Evolutionary conservation across 768 basidiomycete genomes (phyloP).

Genomic region (Tricholoma sp.): DNA sequence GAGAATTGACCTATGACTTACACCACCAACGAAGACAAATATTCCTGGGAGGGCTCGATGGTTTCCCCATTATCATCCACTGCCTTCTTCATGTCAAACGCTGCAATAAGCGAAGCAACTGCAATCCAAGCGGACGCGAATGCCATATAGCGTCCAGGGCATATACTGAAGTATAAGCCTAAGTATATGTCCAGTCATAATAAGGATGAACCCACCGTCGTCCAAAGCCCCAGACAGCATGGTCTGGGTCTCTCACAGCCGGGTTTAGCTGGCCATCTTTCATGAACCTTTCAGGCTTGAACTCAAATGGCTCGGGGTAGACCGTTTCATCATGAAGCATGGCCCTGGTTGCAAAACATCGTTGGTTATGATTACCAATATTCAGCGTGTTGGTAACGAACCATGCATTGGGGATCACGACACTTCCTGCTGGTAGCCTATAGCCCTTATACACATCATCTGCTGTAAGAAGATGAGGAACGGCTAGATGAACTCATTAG

Average conservation of each 20-base stretch:
- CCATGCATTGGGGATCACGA: constrained; percentile 12
- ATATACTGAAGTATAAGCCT: neutral
- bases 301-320: constrained; percentile 1
- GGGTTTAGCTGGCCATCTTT: constrained; percentile 1
- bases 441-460: constrained; percentile 1
- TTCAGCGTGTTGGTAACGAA: neutral
- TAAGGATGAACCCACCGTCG: neutral
- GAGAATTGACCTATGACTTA: neutral
- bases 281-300: constrained; percentile 6
- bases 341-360: neutral
- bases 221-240: constrained; percentile 5
- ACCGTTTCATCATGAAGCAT: constrained; percentile 1
- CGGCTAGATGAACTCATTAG: neutral
- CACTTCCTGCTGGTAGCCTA: neutral
- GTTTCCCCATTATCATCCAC: neutral
- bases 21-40: neutral
- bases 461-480: neutral
- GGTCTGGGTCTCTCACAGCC: neutral
- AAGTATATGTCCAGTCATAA: neutral
- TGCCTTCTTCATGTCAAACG: constrained; percentile 1
- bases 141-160: constrained; percentile 1
- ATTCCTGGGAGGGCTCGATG: neutral
- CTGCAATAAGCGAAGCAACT: neutral
- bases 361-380: neutral
- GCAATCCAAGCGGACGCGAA: constrained; percentile 1